phyloP scores from a whole-genome alignment of 176 grass and related monocot genomes.

The Musa acuminata region DNA sequence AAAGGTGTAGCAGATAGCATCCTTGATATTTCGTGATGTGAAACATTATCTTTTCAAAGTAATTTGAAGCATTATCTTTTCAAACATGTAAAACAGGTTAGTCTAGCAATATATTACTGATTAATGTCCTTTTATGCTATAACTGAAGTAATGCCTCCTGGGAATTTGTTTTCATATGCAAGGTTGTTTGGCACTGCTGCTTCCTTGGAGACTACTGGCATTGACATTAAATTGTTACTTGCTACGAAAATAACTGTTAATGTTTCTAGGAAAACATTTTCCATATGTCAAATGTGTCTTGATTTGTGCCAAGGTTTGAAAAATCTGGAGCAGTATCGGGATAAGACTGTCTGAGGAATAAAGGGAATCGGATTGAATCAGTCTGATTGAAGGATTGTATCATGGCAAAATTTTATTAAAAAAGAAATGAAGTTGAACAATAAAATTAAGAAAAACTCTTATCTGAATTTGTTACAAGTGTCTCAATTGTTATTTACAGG shows the following conservation, averaged over 20 bases:
- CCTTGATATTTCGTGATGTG: not conserved
- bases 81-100: not conserved
- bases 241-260: too few relatives aligned
- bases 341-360: not conserved
- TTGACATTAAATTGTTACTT: too few relatives aligned
- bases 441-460: not conserved
- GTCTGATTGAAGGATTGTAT: not conserved
- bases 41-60: not conserved
- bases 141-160: too few relatives aligned
- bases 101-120: too few relatives aligned
- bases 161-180: too few relatives aligned
- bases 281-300: too few relatives aligned
- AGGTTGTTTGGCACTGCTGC: too few relatives aligned
- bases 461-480: not conserved
- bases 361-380: not conserved
- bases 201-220: too few relatives aligned
- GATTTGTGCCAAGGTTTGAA: not conserved
- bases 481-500: not conserved
- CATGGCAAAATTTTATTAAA: not conserved
- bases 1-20: not conserved
- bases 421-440: not conserved
- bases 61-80: not conserved
- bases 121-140: too few relatives aligned
- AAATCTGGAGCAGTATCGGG: not conserved
- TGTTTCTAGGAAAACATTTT: too few relatives aligned